Evolutionary conservation across 2,329 filamentous ascomycete genomes (phyloP).

Genomic region (Lomentospora prolificans): DNA sequence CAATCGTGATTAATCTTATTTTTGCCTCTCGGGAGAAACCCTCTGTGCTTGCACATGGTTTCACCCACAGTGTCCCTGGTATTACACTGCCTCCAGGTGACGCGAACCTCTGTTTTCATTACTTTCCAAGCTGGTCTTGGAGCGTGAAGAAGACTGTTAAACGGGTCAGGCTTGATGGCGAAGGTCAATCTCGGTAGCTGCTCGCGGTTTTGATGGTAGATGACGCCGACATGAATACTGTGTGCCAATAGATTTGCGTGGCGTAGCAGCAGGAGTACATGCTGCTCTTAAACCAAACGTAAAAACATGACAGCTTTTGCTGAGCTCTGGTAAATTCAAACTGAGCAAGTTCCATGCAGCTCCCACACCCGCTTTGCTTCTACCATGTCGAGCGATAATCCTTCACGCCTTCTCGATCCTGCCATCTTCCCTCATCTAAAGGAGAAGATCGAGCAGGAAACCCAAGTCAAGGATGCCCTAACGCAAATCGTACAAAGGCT

Average conservation of each 20-base stretch:
- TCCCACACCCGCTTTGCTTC: too few species aligned
- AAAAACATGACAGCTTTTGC: too few species aligned
- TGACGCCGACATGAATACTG: too few species aligned
- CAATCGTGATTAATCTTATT: conserved; percentile 77
- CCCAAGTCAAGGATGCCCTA: conserved; percentile 70
- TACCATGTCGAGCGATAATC: conserved; percentile 20
- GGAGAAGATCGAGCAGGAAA: conserved; percentile 80
- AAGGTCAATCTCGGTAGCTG: too few species aligned
- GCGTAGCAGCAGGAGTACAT: too few species aligned
- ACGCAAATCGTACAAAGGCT: conserved; percentile 71
- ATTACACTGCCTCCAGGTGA: conserved; percentile 35
- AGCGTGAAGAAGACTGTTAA: conserved; percentile 28
- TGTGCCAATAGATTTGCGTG: too few species aligned
- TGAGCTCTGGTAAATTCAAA: too few species aligned
- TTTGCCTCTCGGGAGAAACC: conserved; percentile 45
- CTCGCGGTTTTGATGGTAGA: too few species aligned
- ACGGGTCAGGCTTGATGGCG: too few species aligned
- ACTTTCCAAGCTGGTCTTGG: conserved; percentile 24
- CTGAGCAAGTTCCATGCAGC: too few species aligned
- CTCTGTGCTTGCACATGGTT: conserved; percentile 66
- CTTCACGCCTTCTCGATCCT: conserved; percentile 50
- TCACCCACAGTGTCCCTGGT: conserved; percentile 42
- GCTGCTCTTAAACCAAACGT: too few species aligned
- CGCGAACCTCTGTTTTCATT: conserved; percentile 32
- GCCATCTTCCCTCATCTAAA: conserved; percentile 83